Percentiles rank a stretch among this genome's conserved stretches.
These are phyloP conservation scores for Podospora anserina DNA, from an alignment of 495 filamentous ascomycete species.

Conservation along the genomic window DNA sequence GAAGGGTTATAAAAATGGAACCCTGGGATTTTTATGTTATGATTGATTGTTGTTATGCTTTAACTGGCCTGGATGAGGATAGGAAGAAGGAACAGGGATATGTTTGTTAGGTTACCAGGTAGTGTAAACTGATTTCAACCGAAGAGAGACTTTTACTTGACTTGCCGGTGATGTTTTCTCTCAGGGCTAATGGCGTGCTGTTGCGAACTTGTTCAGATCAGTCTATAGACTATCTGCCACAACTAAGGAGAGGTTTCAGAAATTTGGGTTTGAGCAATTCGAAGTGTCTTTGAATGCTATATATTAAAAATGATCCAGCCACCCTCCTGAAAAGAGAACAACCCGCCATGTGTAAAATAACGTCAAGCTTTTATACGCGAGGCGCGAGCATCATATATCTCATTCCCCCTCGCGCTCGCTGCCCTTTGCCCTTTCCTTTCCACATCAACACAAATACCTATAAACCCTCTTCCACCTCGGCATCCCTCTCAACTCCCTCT, in stretches of 20 bases:
- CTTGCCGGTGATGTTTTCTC: background rate
- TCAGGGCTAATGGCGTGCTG: background rate
- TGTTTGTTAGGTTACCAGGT: background rate
- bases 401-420: too few relatives aligned
- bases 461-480: slow-evolving; percentile 82
- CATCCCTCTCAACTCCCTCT: slow-evolving; percentile 64
- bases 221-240: too few relatives aligned
- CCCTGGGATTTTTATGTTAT: background rate
- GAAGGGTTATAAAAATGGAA: background rate
- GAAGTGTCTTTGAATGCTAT: too few relatives aligned
- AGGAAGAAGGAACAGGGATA: background rate
- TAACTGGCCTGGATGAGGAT: background rate
- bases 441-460: slow-evolving; percentile 46
- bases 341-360: too few relatives aligned
- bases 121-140: background rate
- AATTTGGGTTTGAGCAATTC: too few relatives aligned
- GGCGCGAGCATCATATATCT: too few relatives aligned
- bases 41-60: slow-evolving; percentile 4
- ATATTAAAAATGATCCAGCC: too few relatives aligned
- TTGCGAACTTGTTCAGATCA: background rate
- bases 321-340: too few relatives aligned
- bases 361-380: too few relatives aligned
- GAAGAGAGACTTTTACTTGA: background rate
- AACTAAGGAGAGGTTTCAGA: too few relatives aligned
- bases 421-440: background rate